These are phyloP conservation scores for Diaporthe eres DNA, from an alignment of 2,329 filamentous ascomycete genomes.

Conservation along the genomic window DNA sequence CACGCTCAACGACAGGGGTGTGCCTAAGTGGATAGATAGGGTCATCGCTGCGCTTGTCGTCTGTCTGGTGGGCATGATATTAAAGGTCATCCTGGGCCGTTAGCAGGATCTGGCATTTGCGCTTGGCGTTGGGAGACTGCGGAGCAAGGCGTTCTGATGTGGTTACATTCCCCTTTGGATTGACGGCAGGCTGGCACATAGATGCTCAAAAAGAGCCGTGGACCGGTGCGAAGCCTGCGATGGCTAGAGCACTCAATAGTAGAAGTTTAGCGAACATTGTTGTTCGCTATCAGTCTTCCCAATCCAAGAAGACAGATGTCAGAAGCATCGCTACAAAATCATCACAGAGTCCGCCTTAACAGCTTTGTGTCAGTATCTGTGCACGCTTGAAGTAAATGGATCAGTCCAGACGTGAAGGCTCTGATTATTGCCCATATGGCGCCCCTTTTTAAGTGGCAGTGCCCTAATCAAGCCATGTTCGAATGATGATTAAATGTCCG, in stretches of 20 bases:
- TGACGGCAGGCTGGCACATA: slow-evolving; percentile 7
- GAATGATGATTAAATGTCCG: background rate
- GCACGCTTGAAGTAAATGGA: background rate
- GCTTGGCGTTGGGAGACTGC: background rate
- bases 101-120: slow-evolving; percentile 10
- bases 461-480: too few species aligned
- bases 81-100: slow-evolving; percentile 63
- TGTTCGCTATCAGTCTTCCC: background rate
- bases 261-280: background rate
- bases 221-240: background rate
- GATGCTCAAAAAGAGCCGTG: background rate
- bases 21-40: slow-evolving; percentile 84
- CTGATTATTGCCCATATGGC: background rate
- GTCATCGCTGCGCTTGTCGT: slow-evolving; percentile 81
- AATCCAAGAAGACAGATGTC: background rate
- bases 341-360: too few species aligned
- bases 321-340: background rate
- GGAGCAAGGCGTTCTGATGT: slow-evolving; percentile 29
- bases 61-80: slow-evolving; percentile 78
- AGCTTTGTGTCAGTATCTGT: too few species aligned
- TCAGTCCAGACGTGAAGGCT: too few species aligned
- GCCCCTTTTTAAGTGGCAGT: too few species aligned
- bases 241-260: background rate
- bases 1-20: slow-evolving; percentile 57
- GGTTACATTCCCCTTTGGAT: background rate